These are phyloP conservation scores for Cercophora samala DNA, from an alignment of 495 filamentous ascomycete genomes.

Conservation along the genomic window DNA sequence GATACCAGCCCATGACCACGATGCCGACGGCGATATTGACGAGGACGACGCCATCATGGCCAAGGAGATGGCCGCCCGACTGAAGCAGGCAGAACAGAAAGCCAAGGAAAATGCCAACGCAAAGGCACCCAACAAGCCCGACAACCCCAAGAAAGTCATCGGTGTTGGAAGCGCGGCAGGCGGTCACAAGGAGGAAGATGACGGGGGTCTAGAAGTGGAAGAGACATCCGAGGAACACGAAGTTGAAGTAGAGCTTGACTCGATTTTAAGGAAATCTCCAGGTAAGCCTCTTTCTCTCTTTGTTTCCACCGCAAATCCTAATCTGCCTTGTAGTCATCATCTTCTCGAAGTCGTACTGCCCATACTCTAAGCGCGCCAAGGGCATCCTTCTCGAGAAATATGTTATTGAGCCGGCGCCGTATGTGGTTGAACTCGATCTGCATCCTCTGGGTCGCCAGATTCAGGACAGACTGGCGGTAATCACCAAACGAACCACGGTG, in stretches of 20 bases:
- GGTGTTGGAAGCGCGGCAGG: conserved; percentile 59
- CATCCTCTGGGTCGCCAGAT: conserved; percentile 69
- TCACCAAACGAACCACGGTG: conserved; percentile 79
- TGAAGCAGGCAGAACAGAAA: conserved; percentile 50
- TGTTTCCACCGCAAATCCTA: conserved; percentile 20
- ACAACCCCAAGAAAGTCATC: conserved; percentile 43
- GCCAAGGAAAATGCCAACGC: conserved; percentile 54
- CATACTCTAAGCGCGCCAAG: conserved; percentile 79
- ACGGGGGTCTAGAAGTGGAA: conserved; percentile 38
- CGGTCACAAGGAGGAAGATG: conserved; percentile 44
- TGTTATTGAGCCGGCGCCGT: conserved; percentile 73
- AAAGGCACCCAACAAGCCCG: conserved; percentile 53
- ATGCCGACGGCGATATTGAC: conserved; percentile 45
- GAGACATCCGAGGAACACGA: conserved; percentile 57
- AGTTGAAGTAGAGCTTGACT: conserved; percentile 62
- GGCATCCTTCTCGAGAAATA: conserved; percentile 76
- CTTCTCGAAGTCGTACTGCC: conserved; percentile 93
- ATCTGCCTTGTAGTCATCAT: conserved; percentile 66
- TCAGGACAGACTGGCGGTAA: conserved; percentile 64
- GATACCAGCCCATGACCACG: conserved; percentile 36
- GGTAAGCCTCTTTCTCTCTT: conserved; percentile 51
- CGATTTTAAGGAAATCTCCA: conserved; percentile 75
- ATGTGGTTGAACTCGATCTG: conserved; percentile 86
- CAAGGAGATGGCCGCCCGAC: conserved; percentile 43
- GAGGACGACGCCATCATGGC: conserved; percentile 43